A percentile compares a stretch with the other conserved stretches of the same genome.
These are phyloP conservation scores for Psidium friedrichsthalianum DNA, from an alignment of 345 rosid genomes.

Conservation along the genomic window DNA sequence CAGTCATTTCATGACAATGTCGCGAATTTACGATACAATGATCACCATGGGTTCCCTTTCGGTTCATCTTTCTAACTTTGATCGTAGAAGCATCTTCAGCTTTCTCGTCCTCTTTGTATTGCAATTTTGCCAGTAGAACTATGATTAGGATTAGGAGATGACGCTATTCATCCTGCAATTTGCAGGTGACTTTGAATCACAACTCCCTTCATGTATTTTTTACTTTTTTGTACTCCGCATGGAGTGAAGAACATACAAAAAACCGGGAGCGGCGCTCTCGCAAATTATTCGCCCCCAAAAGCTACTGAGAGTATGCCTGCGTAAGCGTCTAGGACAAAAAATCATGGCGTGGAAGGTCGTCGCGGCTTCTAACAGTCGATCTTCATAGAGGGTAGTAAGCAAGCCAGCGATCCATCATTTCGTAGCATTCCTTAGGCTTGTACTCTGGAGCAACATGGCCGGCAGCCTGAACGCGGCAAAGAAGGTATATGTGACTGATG, in stretches of 20 bases:
- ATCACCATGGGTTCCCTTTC: neutral
- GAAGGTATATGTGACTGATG: neutral
- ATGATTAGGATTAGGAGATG: neutral
- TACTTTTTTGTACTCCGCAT: neutral
- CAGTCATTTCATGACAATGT: neutral
- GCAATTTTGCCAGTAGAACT: neutral
- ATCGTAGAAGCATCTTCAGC: neutral
- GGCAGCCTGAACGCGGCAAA: slow-evolving; percentile 7
- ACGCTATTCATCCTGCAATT: neutral
- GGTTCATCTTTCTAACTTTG: neutral
- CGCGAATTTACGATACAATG: neutral
- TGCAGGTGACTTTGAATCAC: neutral
- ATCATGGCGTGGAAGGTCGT: neutral
- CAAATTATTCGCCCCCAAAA: neutral
- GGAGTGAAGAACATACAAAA: neutral
- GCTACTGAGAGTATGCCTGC: neutral
- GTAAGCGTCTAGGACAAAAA: neutral
- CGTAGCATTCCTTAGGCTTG: slow-evolving; percentile 14
- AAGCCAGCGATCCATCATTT: slow-evolving; percentile 12
- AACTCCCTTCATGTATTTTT: neutral
- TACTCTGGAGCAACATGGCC: slow-evolving; percentile 23
- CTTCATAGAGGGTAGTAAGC: neutral
- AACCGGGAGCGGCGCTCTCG: neutral
- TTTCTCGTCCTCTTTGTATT: neutral
- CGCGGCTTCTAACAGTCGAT: neutral